Evolutionary conservation across 1,139 yeast genomes (phyloP), one percentile per base, ranked within the genome.

Genomic region (Debaryomycetaceae sp.): DNA sequence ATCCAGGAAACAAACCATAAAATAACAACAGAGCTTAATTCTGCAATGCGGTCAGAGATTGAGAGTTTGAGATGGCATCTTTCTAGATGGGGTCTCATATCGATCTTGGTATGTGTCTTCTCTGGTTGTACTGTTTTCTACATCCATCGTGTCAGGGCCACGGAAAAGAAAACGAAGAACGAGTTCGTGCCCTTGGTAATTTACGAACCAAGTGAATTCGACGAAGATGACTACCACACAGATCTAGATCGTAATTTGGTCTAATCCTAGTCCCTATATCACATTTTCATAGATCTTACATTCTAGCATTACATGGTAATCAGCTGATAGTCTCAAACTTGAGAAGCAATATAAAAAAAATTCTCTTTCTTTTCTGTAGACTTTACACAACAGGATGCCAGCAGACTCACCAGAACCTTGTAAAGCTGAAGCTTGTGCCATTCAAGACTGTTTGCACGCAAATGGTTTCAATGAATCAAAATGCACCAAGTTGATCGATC

Each of bases 61-160:
- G 98, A 92, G 61, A 80, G 83, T 45, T 72, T 91, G 47, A 72
- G 98, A 53, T 92, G 98, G 98, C 91, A 88, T 58, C 80, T 92
- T 34, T 89, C 97, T 5, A 73, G 97, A 43, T 79, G 95, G 62
- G 97, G 98, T 24, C 66, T 86, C 28, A 66, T 83, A 29, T 82
- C 87, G 5, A 81, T 85, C 33, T 54, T 72, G 38, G 58, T 67
- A 2, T 60, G 68, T 17, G 66, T 72, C 3, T 70, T 71, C 40
- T 59, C 70, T 17, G 74, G 70, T 6, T 68, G 73, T 47, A 59
- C 70, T n/a, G 56, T 63, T n/a, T 70, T 68, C 47, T 70, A 68
- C 47, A 54, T 64, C n/a, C 62, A 61, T 42, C 64, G 60, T 48
- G 53, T 58, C 13, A 59, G 56, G 40, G 47, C 56, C 8, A 53